phyloP scores from a whole-genome alignment of 164 flowering plant genomes.

The Stephania japonica region DNA sequence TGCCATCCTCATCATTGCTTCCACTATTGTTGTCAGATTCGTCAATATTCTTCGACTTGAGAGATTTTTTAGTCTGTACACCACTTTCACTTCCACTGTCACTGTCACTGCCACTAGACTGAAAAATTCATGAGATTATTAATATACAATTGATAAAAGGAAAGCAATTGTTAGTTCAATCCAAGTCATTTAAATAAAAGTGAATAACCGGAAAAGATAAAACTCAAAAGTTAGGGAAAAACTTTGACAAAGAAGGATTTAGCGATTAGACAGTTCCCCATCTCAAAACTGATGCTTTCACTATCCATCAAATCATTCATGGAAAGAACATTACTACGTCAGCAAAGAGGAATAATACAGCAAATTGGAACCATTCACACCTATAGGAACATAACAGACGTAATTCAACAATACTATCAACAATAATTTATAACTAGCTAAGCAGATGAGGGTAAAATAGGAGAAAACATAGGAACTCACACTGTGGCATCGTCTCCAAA shows the following conservation, averaged over 20 bases:
- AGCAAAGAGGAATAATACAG: neutral
- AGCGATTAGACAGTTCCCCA: neutral
- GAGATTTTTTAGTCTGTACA: constrained; percentile 31
- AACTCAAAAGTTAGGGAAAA: neutral
- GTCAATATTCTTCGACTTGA: constrained; percentile 32
- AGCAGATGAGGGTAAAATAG: neutral
- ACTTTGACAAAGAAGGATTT: neutral
- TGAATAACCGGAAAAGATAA: neutral
- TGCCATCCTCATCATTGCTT: constrained; percentile 44
- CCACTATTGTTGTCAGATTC: constrained; percentile 39
- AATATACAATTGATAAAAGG: neutral
- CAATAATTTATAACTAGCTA: neutral
- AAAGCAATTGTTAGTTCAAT: neutral
- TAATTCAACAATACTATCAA: neutral
- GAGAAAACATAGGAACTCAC: constrained; percentile 30
- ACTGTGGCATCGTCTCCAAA: constrained; percentile 63
- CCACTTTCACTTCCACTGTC: constrained; percentile 79
- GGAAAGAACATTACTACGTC: neutral
- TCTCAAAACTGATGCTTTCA: neutral
- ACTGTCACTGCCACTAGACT: constrained; percentile 77
- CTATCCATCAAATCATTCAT: neutral
- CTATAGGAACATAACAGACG: neutral
- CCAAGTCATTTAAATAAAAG: neutral
- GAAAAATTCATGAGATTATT: constrained; percentile 12
- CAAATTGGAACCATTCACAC: constrained; percentile 2